Evolutionary conservation across 495 filamentous ascomycete species (phyloP), one percentile per base, ranked within the genome.

Genomic region (Astrothelium macrocarpum): DNA sequence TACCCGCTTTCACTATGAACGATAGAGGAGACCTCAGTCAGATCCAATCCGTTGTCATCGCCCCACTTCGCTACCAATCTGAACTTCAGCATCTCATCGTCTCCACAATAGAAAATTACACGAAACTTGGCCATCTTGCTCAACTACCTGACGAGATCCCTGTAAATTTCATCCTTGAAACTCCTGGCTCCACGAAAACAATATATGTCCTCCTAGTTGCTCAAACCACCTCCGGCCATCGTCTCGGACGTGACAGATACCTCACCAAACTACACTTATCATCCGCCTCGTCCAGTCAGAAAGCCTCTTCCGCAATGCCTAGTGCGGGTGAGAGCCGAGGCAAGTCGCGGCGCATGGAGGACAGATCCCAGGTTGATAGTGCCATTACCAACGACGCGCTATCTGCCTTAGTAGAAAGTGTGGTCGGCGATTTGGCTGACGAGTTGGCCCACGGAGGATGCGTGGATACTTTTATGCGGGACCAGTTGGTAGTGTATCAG

Each of bases 401-500:
- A 16, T 16, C 62, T 20, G 26, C 67, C 11, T 61, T 86, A 36
- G 78, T 78, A 4, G 67, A 78, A 11, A 62, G 66, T 36, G 82
- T 90, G 26, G 77, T 84, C n/a, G 77, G 75, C 53, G 78, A 82
- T 18, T 77, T 94, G 34, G 74, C 81, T 31, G 69, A 74, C 3
- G 87, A 91, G 68, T 70, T 89, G 5, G 65, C 69, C 10, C 71
- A 75, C 46, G 80, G 79, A 0, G 82, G 81, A 4, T 78, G 77
- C 26, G 83, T 91, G 9, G 90, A 95, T 71, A 81, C 84, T 69
- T 77, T 84, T 67, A 82, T 92, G 71, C 82, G 89, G 71, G 91
- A 95, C 73, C 91, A 95, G 68, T 68, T 95, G 59, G 83, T 92
- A 1, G 79, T 94, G 2, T 95, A 92, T 68, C 89, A 95, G 70